Evolutionary conservation across 2,329 filamentous ascomycete species (phyloP), one percentile per base, ranked within the genome.

Genomic region (Cladobotryum protrusum): DNA sequence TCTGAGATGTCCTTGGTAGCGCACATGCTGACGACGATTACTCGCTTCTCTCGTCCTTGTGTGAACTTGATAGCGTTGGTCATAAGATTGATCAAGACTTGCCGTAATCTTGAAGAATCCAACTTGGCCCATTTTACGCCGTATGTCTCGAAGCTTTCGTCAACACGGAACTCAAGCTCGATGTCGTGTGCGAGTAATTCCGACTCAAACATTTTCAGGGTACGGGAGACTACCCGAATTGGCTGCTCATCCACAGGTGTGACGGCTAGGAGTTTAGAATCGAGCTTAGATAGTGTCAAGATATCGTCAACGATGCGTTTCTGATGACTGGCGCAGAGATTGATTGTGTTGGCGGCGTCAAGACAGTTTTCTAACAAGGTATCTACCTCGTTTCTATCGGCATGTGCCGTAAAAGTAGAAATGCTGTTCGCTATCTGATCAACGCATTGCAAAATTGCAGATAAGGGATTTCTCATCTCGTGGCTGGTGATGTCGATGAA

Each of bases 331-430:
- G 86, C 85, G 64, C 88, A 93, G 13, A 91, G 73, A 18, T 83
- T 83, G 61, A 92, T 91, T 1, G 87, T 91, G 57, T 88, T 86
- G n/a, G 87, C 84, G 6, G 87, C 86, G 63, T 91, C 86, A 17
- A 89, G 74, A 53, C 79, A 80, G 33, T 69, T 71, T 17, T 81
- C 77, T 18, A 83, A 57, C 7, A 81, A 63, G 3, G 65, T 65
- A 18, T 77, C 72, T 7, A 79, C 62, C 57, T 76, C 65, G 55
- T 77, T 42, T 63, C 71, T 58, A 52, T 69, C 57, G 20, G 65
- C 57, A 4, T 62, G 61, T 3, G 64, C 57, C 15, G 66, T 67
- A 61, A 75, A 73, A 13, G 67, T 61, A 60, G 67, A 57, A 57
- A 85, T 61, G 58, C 75, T 65, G 63, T 75, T 67, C 13, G 69